Base-by-base conservation (phyloP, 768 basidiomycete genomes). In the Heimioporus sp. region DNA sequence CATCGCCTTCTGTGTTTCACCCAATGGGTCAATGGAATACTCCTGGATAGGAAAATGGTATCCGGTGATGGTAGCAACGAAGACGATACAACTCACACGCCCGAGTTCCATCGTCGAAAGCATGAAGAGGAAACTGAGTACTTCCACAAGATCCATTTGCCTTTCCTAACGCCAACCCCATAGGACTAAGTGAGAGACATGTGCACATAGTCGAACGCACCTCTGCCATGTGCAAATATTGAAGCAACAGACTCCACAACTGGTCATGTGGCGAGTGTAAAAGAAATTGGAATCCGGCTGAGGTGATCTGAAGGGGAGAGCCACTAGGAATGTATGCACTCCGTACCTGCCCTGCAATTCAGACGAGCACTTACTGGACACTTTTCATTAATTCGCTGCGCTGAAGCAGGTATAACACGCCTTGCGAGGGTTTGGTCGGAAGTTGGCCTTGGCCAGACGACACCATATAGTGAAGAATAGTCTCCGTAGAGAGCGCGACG, bases 401-500 rank as follows among this genome's bases (percentile, higher is more conserved):
- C 61, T 90, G 78, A 2, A 99, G 76, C 8, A 98, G 78, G 63
- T 83, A 87, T 10, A 96, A 74, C 13, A 98, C 94, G 17, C 86
- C 89, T 55, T 84, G 82, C 1, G 90, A 90, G 7, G 94, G 92
- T 65, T 81, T 83, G 9, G 84, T 73, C 21, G 88, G 82, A 35
- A 80, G 74, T 65, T 89, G 82, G n/a, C 84, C 90, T 28, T 82
- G 83, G 12, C 85, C 90, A 31, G 90, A 96, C 10, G 92, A 94
- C 4, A 99, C 97, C 94, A 99, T 97, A 65, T 91, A 98, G 70
- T 98, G 93, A 40, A 98, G 78, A 61, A 98, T 96, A 0, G 92
- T 94, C 94, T 98, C 36, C 16, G 47, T 28, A 37, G 35, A 28
- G 5, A 30, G 16, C 2, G 11, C 21, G 16, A 6, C 35, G 47